Evolutionary conservation across 495 filamentous ascomycete species (phyloP).

Genomic region (Articulospora tetracladia): DNA sequence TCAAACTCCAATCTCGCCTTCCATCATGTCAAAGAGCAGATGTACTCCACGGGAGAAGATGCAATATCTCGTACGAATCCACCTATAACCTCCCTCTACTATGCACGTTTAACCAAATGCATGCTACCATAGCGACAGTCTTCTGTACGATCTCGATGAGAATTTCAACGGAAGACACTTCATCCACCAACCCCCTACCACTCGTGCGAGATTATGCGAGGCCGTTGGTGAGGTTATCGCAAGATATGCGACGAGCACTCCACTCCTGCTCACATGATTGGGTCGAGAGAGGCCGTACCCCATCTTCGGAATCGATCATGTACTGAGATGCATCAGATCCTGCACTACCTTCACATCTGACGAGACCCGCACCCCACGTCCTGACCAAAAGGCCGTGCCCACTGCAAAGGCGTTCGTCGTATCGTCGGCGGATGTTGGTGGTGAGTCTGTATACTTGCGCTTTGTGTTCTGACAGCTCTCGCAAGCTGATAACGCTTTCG

Average conservation of each 20-base stretch:
- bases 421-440: too few species aligned
- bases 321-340: background rate
- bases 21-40: too few species aligned
- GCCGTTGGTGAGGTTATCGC: background rate
- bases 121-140: background rate
- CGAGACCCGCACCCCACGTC: background rate
- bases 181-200: background rate
- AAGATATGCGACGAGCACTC: background rate
- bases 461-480: background rate
- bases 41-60: too few species aligned
- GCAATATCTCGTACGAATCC: too few species aligned
- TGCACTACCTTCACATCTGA: background rate
- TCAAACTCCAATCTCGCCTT: too few species aligned
- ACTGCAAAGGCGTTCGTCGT: background rate
- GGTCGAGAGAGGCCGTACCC: background rate
- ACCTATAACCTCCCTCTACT: too few species aligned
- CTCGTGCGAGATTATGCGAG: background rate
- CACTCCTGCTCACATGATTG: background rate
- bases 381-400: background rate
- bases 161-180: background rate
- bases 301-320: background rate
- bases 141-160: background rate
- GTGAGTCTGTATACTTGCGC: background rate
- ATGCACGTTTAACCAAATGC: background rate
- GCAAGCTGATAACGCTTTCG: background rate